phyloP scores from a whole-genome alignment of 2,329 filamentous ascomycete genomes.

The Ceratocystis cubensis region DNA sequence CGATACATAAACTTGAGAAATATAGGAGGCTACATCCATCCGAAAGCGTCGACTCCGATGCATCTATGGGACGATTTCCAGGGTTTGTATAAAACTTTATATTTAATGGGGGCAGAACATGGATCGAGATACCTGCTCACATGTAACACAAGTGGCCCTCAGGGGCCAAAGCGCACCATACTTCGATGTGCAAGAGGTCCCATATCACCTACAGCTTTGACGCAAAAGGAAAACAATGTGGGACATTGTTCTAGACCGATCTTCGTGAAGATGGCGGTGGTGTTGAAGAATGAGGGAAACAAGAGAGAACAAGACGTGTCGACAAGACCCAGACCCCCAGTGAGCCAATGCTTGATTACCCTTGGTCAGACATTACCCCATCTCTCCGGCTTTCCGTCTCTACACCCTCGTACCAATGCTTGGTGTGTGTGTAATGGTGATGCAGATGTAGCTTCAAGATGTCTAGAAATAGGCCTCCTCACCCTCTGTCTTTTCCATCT shows the following conservation, averaged over 20 bases:
- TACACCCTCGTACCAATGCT: neutral
- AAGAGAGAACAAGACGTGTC: neutral
- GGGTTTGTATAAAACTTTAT: no score
- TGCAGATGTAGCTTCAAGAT: neutral
- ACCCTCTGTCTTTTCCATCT: neutral
- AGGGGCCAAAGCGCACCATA: neutral
- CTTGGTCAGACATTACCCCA: neutral
- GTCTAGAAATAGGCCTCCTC: slow-evolving; percentile 7
- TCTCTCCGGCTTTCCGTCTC: neutral
- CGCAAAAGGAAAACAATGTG: neutral
- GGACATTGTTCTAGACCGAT: neutral
- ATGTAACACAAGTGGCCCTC: neutral
- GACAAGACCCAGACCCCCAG: neutral
- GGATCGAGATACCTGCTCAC: neutral
- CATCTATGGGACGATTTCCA: no score
- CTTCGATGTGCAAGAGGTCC: neutral
- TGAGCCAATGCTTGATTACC: neutral
- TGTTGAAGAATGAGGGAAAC: no score
- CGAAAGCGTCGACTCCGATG: no score
- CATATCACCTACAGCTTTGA: neutral
- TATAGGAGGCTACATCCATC: no score
- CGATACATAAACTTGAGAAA: no score
- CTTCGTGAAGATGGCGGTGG: neutral
- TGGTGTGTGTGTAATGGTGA: no score
- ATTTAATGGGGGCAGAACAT: neutral